phyloP scores from a whole-genome alignment of 805 yeast species.

The Myxozyma nipponensis region DNA sequence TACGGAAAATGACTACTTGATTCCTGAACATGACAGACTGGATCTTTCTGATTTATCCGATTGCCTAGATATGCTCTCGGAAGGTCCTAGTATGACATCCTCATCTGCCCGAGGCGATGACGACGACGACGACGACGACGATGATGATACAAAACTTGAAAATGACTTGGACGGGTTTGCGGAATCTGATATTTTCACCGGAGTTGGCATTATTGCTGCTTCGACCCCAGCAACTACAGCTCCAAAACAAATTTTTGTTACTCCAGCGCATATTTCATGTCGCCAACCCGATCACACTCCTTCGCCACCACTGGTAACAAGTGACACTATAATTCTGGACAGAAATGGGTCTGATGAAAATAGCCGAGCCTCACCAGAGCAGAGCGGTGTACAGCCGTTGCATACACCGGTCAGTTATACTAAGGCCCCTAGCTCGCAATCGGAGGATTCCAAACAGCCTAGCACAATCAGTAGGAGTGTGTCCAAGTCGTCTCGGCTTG shows the following conservation, averaged over 20 bases:
- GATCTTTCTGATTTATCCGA: slow-evolving; percentile 18
- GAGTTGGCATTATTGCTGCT: neutral
- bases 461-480: no score
- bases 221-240: slow-evolving; percentile 4
- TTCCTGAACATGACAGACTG: slow-evolving; percentile 10
- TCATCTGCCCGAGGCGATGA: neutral
- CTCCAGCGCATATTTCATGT: neutral
- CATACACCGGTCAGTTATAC: no score
- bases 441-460: no score
- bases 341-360: no score
- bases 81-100: neutral
- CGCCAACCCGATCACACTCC: neutral
- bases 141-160: neutral
- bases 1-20: neutral
- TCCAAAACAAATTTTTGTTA: neutral
- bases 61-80: slow-evolving; percentile 11
- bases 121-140: neutral
- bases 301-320: no score
- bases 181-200: neutral
- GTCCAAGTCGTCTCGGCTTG: no score
- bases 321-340: no score
- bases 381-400: no score
- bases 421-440: no score
- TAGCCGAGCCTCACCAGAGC: no score
- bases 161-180: neutral